phyloP scores from a whole-genome alignment of 2,329 filamentous ascomycete genomes.

The Aspergillus melleus region DNA sequence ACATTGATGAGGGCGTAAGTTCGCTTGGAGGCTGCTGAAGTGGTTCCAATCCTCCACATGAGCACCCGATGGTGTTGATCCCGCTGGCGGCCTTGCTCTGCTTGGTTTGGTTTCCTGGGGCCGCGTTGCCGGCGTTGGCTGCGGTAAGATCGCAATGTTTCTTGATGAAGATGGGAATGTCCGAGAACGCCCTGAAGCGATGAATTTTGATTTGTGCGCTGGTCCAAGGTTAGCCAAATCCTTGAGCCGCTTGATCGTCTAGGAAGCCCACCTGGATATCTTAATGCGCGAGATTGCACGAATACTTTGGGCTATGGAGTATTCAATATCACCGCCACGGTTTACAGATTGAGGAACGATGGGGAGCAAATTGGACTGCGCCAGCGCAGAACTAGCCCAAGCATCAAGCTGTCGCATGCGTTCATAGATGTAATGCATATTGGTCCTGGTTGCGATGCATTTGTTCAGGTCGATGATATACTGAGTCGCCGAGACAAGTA shows the following conservation, averaged over 20 bases:
- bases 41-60: slow-evolving; percentile 31
- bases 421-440: slow-evolving; percentile 41
- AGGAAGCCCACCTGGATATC: slow-evolving; percentile 37
- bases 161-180: slow-evolving; percentile 48
- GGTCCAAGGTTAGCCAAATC: slow-evolving; percentile 7
- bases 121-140: slow-evolving; percentile 22
- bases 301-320: slow-evolving; percentile 40
- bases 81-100: slow-evolving; percentile 13
- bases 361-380: slow-evolving; percentile 34
- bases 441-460: slow-evolving; percentile 34
- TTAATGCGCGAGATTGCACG: slow-evolving; percentile 46
- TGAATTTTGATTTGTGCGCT: slow-evolving; percentile 49
- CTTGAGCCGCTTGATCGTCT: not conserved
- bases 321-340: slow-evolving; percentile 33
- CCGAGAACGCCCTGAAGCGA: slow-evolving; percentile 48
- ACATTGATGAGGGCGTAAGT: slow-evolving; percentile 35
- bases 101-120: slow-evolving; percentile 10
- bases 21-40: slow-evolving; percentile 32
- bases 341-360: slow-evolving; percentile 24
- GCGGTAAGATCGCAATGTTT: slow-evolving; percentile 46
- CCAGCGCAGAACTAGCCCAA: slow-evolving; percentile 39
- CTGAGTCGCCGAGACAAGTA: slow-evolving; percentile 43
- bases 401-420: slow-evolving; percentile 44
- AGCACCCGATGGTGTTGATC: slow-evolving; percentile 33
- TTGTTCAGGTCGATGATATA: slow-evolving; percentile 44